phyloP scores from a whole-genome alignment of 1,139 yeast species.

The Debaryomyces sp. region DNA sequence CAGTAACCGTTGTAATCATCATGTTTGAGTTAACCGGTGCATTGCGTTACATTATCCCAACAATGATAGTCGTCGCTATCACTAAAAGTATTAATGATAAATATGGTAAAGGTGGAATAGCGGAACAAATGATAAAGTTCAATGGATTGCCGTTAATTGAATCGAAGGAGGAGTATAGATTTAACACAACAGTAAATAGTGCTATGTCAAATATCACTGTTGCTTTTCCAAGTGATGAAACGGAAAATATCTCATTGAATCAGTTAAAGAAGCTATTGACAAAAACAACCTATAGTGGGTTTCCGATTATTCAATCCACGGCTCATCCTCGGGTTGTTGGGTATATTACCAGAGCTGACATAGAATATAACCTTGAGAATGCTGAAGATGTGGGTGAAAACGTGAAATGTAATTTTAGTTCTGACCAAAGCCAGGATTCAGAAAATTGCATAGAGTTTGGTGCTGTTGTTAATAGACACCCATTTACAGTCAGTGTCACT shows the following conservation, averaged over 20 bases:
- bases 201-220: conserved; percentile 67
- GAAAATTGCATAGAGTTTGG: conserved; percentile 36
- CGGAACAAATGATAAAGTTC: conserved; percentile 90
- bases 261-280: conserved; percentile 41
- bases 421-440: conserved; percentile 8
- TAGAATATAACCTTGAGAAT: conserved; percentile 26
- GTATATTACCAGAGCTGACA: conserved; percentile 35
- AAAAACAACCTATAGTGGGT: conserved; percentile 50
- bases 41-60: conserved; percentile 82
- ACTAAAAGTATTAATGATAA: conserved; percentile 76
- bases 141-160: conserved; percentile 90
- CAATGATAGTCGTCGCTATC: conserved; percentile 94
- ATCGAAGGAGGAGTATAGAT: conserved; percentile 64
- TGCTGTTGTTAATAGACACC: conserved; percentile 57
- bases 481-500: conserved; percentile 58
- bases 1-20: conserved; percentile 90
- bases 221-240: conserved; percentile 46
- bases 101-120: conserved; percentile 85
- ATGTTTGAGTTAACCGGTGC: conserved; percentile 98
- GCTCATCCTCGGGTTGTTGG: conserved; percentile 38
- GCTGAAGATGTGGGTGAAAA: conserved; percentile 18
- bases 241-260: conserved; percentile 31
- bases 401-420: conserved; percentile 22
- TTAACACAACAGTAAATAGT: conserved; percentile 55
- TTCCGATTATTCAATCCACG: conserved; percentile 52